Conservation (phyloP, 1,284 basidiomycete species). For the Takashimella tepidaria region DNA sequence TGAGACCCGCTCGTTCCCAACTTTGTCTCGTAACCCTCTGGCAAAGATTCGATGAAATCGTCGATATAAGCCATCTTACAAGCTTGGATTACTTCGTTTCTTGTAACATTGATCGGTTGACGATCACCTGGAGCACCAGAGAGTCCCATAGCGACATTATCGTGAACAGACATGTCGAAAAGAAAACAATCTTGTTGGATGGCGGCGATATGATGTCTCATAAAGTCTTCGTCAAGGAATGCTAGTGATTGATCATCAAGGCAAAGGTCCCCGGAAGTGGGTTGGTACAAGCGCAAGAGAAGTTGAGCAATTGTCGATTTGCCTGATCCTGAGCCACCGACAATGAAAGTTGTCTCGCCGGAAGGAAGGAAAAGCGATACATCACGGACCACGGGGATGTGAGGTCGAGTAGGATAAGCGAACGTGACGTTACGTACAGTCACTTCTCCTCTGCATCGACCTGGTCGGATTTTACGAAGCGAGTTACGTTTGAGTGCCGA, state of each 20-base stretch:
- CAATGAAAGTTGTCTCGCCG: slow-evolving; percentile 83
- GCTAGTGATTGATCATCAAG: slow-evolving; percentile 77
- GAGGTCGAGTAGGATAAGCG: slow-evolving; percentile 74
- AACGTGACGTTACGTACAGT: slow-evolving; percentile 71
- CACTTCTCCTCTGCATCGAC: slow-evolving; percentile 67
- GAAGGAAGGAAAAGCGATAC: slow-evolving; percentile 64
- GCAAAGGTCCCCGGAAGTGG: slow-evolving; percentile 59
- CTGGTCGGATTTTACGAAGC: slow-evolving; percentile 41
- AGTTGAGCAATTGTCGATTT: slow-evolving; percentile 88
- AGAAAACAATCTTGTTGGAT: slow-evolving; percentile 74
- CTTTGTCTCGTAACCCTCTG: slow-evolving; percentile 80
- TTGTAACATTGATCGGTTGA: slow-evolving; percentile 52
- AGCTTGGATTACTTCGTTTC: slow-evolving; percentile 70
- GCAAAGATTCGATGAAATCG: slow-evolving; percentile 76
- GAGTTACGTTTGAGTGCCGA: slow-evolving; percentile 3
- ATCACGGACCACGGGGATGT: slow-evolving; percentile 46
- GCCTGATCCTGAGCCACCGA: slow-evolving; percentile 84
- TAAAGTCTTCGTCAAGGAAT: slow-evolving; percentile 71
- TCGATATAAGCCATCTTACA: slow-evolving; percentile 83
- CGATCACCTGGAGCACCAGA: slow-evolving; percentile 50
- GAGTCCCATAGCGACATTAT: slow-evolving; percentile 80
- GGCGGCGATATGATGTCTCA: slow-evolving; percentile 65
- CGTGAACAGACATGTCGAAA: slow-evolving; percentile 75
- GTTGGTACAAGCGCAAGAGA: slow-evolving; percentile 71
- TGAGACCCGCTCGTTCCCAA: slow-evolving; percentile 69